phyloP scores from a whole-genome alignment of 371 early-diverging fungal genomes.

The Syncephalastrum racemosum region DNA sequence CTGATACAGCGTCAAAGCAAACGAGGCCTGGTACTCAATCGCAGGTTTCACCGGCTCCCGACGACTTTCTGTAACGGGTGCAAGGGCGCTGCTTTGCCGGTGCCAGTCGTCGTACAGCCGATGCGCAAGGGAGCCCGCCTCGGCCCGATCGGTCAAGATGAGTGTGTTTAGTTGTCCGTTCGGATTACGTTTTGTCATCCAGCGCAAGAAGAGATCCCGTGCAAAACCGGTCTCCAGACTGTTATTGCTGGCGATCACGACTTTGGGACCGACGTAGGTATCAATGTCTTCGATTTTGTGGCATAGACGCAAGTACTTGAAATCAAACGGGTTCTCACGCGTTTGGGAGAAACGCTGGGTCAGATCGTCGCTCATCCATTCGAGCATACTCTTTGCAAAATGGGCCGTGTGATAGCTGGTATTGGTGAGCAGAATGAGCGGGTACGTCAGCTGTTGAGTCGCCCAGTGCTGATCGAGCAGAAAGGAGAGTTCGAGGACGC shows the following conservation, averaged over 20 bases:
- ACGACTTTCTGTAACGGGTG: constrained; percentile 8
- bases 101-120: constrained; percentile 75
- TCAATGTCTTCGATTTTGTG: constrained; percentile 76
- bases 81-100: constrained; percentile 11
- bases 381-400: constrained; percentile 88
- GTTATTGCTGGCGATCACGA: constrained; percentile 80
- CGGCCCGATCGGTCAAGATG: constrained; percentile 77
- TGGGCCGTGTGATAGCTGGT: constrained; percentile 74
- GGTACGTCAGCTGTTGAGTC: constrained; percentile 61
- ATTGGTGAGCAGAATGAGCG: constrained; percentile 78
- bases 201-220: constrained; percentile 73
- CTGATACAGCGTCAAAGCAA: constrained; percentile 40
- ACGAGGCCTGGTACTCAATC: constrained; percentile 46
- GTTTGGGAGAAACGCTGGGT: constrained; percentile 67
- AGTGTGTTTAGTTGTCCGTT: constrained; percentile 53
- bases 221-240: constrained; percentile 84
- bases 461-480: constrained; percentile 88
- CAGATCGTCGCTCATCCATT: constrained; percentile 94
- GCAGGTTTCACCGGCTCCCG: constrained; percentile 41
- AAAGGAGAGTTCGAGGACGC: constrained; percentile 91
- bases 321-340: constrained; percentile 88
- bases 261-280: constrained; percentile 69
- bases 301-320: constrained; percentile 71
- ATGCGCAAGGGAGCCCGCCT: constrained; percentile 72
- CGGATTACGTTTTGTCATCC: constrained; percentile 40